Conservation (phyloP, 2,329 filamentous ascomycete species). For the Microdochium bolleyi region DNA sequence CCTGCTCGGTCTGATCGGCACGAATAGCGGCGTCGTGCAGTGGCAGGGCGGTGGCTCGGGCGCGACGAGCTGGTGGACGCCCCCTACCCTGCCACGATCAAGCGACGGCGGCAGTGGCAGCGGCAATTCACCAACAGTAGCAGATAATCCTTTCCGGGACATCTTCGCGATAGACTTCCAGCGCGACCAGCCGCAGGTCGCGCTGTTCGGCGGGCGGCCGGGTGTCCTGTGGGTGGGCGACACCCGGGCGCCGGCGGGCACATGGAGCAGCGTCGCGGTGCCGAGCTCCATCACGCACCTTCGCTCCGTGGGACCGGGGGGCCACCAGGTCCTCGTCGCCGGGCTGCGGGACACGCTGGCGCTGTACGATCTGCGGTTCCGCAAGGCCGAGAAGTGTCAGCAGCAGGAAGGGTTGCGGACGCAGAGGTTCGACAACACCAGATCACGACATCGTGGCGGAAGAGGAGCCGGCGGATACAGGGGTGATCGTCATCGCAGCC, state of each 20-base stretch:
- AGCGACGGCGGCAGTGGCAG: constrained; percentile 1
- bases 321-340: constrained; percentile 42
- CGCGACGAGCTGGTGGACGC: constrained; percentile 22
- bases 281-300: constrained; percentile 39
- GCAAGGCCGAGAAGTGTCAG: not conserved
- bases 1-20: constrained; percentile 38
- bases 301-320: constrained; percentile 30
- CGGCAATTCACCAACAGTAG: constrained; percentile 2
- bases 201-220: constrained; percentile 44
- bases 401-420: not conserved
- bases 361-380: constrained; percentile 49
- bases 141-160: constrained; percentile 19
- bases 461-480: not conserved
- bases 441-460: not conserved
- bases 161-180: constrained; percentile 43
- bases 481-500: not conserved
- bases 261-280: constrained; percentile 18
- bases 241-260: constrained; percentile 21
- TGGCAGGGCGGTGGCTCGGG: constrained; percentile 19
- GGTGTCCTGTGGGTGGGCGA: constrained; percentile 37
- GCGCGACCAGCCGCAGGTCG: constrained; percentile 29
- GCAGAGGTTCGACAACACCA: not conserved
- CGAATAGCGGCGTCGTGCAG: constrained; percentile 35
- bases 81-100: constrained; percentile 8
- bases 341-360: constrained; percentile 41